Base-by-base conservation (phyloP, 306 rosid species). In the Castanospermum australe region DNA sequence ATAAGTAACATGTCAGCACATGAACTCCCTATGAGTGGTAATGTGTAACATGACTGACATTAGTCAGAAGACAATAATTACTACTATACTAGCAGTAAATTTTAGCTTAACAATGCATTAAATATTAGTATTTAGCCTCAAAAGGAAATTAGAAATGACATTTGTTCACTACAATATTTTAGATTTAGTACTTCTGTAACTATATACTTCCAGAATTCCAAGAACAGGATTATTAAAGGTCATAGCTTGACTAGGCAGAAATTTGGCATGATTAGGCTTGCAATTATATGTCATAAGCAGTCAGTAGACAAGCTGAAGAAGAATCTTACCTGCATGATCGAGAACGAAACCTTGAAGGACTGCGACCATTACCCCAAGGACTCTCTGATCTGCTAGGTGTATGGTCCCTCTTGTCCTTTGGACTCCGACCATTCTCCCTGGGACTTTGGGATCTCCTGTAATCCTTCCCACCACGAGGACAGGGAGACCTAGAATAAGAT, bases 401-500 rank as follows among this genome's bases (percentile, higher is more conserved):
- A 59, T 17, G 79, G 42, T 71, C 91, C 85, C 82, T 84, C 83
- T 59, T 85, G 67, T 76, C 89, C 79, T 17, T 36, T 33, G 85
- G 86, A 85, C 86, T 84, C 39, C 61, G 77, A 60, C 92, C 92
- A 73, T 90, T 90, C 79, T 84, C 94, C 78, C 81, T 87, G 2
- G 85, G 88, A 76, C 62, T 84, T 5, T 85, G 93, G 63, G 92
- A 85, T 81, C 86, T 81, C 67, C 85, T 82, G 76, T 81, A 55
- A 35, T 88, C 93, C 81, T 81, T 81, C 70, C 39, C 88, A 52
- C 55, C 89, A 24, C 59, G 79, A 4, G 86, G 95, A 5, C 89
- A 86, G 83, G 75, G 88, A 76, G 99, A 91, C 71, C 69, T 90
- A 77, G 97, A 94, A 86, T 85, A 77, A 87, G 97, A 92, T 82